A percentile compares a stretch with the other conserved stretches of the same genome.
Conservation (phyloP, 2,329 filamentous ascomycete genomes). For the Colletotrichum liaoningense region DNA sequence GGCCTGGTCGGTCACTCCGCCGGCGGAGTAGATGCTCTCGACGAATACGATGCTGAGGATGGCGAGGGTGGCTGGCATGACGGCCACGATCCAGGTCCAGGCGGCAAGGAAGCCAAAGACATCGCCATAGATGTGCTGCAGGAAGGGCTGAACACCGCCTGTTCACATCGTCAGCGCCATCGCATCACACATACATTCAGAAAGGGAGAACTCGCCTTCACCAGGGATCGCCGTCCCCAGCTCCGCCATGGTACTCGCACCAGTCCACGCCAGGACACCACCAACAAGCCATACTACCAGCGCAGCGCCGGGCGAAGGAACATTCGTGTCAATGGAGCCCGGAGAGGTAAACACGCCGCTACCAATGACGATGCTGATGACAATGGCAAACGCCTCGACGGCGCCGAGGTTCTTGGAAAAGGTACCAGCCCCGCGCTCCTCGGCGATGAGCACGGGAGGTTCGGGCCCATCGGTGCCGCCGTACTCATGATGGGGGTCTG, state of each 20-base stretch:
- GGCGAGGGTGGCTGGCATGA: slow-evolving; percentile 73
- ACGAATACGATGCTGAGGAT: slow-evolving; percentile 74
- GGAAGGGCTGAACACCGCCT: slow-evolving; percentile 72
- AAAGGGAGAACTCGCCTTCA: slow-evolving; percentile 58
- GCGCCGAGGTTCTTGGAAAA: slow-evolving; percentile 59
- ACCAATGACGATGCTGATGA: slow-evolving; percentile 73
- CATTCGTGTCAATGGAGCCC: slow-evolving; percentile 71
- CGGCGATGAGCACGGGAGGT: slow-evolving; percentile 15
- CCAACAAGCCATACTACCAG: slow-evolving; percentile 71
- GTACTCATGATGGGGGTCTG: slow-evolving; percentile 28
- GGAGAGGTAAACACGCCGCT: slow-evolving; percentile 75
- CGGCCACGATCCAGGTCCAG: slow-evolving; percentile 74
- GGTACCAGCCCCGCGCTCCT: slow-evolving; percentile 37
- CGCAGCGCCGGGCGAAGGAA: slow-evolving; percentile 69
- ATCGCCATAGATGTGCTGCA: slow-evolving; percentile 71
- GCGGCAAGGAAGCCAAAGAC: slow-evolving; percentile 71
- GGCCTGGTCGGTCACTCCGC: slow-evolving; percentile 57
- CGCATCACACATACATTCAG: slow-evolving; percentile 16
- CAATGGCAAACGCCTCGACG: slow-evolving; percentile 66
- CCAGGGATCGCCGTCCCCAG: slow-evolving; percentile 72
- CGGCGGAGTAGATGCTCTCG: slow-evolving; percentile 67
- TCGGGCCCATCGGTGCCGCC: slow-evolving; percentile 16
- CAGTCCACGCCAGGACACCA: slow-evolving; percentile 72
- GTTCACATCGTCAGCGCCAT: background rate
- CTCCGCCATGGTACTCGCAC: slow-evolving; percentile 71